Evolutionary conservation across 495 filamentous ascomycete species (phyloP), one percentile per base, ranked within the genome.

Genomic region (Hyaloscypha finlandica): DNA sequence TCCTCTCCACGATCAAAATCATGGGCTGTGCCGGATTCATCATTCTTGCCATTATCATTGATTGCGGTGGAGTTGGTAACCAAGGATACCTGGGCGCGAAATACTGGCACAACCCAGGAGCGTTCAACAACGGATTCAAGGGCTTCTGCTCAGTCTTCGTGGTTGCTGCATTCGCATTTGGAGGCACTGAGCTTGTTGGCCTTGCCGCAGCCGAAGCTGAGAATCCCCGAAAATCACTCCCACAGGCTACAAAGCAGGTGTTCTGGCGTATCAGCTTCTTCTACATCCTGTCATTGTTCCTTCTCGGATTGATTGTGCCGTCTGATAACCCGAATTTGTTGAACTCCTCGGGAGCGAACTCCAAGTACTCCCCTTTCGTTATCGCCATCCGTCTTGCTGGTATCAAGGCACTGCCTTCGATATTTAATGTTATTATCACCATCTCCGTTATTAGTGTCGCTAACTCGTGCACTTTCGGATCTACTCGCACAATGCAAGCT

Each of bases 251-350:
- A 6, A 89, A 89, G 57, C 87, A 92, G 64, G 92, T 92, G 64
- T 94, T 96, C 77, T 94, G 91, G 83, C 91, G 93, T 63, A 92
- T 97, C 72, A 76, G 89, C 62, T 85, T 96, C 80, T 96, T 97
- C 83, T 96, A 96, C 77, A 76, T 89, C 56, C 67, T 90, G 57
- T 84, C 82, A 57, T 77, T 90, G 16, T 83, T 88, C 73, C 76
- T 89, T 60, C 75, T 90, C 35, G 88, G 88, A 31, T 77, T 90
- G 54, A 78, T 90, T 61, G 80, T 83, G 2, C 78, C 77, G n/a
- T 77, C 35, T 29, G 54, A 66, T 37, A 64, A 78, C 73, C 14
- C 30, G 6, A 61, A 52, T 25, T 64, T 74, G 70, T 80, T 51
- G 67, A 65, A 68, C 29, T 59, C 68, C n/a, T 32, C 42, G 30